phyloP scores from a whole-genome alignment of 208 protist genomes.

The Acanthamoeba triangularis region DNA sequence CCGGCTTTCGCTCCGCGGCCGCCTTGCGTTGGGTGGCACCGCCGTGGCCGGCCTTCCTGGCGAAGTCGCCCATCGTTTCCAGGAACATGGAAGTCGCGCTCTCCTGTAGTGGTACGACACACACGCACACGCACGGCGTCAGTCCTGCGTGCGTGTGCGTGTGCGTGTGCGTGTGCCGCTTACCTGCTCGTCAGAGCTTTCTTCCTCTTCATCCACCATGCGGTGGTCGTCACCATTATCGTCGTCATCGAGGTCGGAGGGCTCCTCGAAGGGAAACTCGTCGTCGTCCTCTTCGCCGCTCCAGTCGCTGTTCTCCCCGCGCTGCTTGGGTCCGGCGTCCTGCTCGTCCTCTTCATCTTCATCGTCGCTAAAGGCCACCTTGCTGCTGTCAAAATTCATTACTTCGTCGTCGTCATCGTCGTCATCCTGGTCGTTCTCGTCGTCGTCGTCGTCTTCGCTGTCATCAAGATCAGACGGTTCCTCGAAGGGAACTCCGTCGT shows the following conservation, averaged over 20 bases:
- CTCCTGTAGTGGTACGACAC: not conserved
- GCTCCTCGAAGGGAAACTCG: not conserved
- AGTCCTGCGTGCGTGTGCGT: not conserved
- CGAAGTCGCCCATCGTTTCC: conserved; percentile 3
- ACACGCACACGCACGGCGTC: not conserved
- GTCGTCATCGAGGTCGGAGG: not conserved
- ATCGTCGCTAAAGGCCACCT: conserved; percentile 18
- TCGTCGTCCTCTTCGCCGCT: conserved; percentile 2
- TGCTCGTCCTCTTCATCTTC: not conserved
- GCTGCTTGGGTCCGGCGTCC: not conserved
- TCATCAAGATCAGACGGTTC: not conserved
- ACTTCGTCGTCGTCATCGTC: not conserved
- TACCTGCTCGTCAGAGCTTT: not conserved
- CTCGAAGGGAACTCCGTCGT: not conserved
- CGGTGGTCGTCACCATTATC: not conserved
- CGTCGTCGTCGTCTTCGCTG: not conserved
- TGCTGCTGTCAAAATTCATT: not conserved
- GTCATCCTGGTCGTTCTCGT: not conserved
- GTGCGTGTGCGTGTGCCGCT: not conserved
- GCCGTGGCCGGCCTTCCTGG: not conserved
- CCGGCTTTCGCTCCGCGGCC: not conserved
- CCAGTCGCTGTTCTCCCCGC: conserved; percentile 23
- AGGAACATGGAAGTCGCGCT: not conserved
- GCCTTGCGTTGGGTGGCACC: not conserved
- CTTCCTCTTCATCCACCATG: not conserved